These are phyloP conservation scores for Ligustrum vulgare DNA, from an alignment of 257 asterid genomes.

Conservation along the genomic window DNA sequence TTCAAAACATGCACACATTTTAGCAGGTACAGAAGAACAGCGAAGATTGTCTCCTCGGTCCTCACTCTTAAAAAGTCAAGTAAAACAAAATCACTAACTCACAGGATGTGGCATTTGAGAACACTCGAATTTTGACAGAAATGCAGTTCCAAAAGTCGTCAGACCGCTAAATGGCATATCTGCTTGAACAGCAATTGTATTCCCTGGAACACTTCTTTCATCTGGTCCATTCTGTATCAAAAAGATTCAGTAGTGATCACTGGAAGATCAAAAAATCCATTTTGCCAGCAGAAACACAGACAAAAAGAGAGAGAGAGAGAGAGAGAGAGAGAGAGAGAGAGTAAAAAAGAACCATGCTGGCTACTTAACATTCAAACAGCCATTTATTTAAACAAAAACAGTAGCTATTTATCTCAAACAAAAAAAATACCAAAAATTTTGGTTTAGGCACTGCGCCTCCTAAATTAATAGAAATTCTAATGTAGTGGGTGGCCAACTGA, in stretches of 20 bases:
- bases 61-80: not conserved
- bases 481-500: not conserved
- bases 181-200: constrained; percentile 95
- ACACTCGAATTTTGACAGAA: constrained; percentile 91
- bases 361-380: not conserved
- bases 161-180: constrained; percentile 94
- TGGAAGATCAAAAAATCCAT: constrained; percentile 4
- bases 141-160: constrained; percentile 87
- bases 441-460: not conserved
- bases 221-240: constrained; percentile 80
- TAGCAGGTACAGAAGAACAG: constrained; percentile 1
- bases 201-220: constrained; percentile 95
- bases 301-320: not conserved
- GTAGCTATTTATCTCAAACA: not conserved
- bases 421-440: too few species aligned
- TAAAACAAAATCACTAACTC: constrained; percentile 37
- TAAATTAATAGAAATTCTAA: not conserved
- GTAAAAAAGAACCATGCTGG: not conserved
- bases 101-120: constrained; percentile 99
- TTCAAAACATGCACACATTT: constrained; percentile 21
- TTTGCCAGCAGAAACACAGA: constrained; percentile 7
- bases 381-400: not conserved
- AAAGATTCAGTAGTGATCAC: constrained; percentile 18
- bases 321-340: not conserved
- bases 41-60: not conserved